Conservation (phyloP, 495 filamentous ascomycete genomes). For the Xeromyces bisporus region DNA sequence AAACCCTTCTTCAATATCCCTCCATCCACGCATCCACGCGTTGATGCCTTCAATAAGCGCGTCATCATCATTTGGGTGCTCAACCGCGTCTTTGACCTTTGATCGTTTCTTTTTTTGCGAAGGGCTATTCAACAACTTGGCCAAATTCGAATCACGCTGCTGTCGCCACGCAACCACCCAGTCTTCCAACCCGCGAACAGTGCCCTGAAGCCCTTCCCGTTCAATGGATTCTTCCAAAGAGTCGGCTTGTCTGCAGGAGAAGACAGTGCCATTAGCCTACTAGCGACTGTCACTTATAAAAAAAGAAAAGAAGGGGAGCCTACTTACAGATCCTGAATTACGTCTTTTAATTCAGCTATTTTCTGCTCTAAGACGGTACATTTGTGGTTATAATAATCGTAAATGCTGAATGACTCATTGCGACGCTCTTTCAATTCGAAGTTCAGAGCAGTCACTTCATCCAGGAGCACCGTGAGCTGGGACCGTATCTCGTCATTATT, state of each 20-base stretch:
- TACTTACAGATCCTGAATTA: constrained; percentile 19
- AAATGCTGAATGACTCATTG: constrained; percentile 18
- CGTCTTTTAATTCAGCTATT: constrained; percentile 15
- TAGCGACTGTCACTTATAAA: constrained; percentile 1
- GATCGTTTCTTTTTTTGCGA: constrained; percentile 4
- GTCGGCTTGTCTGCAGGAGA: constrained; percentile 12
- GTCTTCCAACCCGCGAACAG: constrained; percentile 16
- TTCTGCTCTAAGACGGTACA: constrained; percentile 11
- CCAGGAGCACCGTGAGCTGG: constrained; percentile 11
- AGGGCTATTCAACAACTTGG: background rate
- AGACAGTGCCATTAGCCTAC: no score
- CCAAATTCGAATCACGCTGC: constrained; percentile 7
- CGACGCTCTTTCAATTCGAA: constrained; percentile 14
- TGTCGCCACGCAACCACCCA: constrained; percentile 16
- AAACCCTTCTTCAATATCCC: constrained; percentile 18
- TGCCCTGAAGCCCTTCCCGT: constrained; percentile 21
- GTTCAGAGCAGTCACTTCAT: constrained; percentile 14
- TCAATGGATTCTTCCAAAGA: constrained; percentile 19
- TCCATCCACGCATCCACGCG: constrained; percentile 28
- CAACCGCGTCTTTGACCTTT: constrained; percentile 6
- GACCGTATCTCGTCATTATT: constrained; percentile 2
- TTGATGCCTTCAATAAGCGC: constrained; percentile 19
- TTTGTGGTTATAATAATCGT: constrained; percentile 14
- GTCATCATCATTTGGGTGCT: constrained; percentile 10
- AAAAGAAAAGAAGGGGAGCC: background rate